These are phyloP conservation scores for Russula sp. DNA, from an alignment of 768 basidiomycete genomes.

Conservation along the genomic window DNA sequence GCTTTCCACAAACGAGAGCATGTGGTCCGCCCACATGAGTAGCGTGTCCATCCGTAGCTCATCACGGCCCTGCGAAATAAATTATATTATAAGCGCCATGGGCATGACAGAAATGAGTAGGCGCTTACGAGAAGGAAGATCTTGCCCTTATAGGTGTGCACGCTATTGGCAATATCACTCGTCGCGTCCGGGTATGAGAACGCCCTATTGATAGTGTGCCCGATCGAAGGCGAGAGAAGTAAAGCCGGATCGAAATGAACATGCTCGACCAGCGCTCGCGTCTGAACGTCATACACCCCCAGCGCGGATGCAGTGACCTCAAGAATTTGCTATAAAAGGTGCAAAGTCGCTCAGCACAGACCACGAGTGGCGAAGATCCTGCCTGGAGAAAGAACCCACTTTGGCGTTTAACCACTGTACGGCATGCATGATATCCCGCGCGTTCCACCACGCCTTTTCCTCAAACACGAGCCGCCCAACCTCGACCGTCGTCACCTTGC, in stretches of 20 bases:
- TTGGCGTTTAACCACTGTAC: conserved; percentile 85
- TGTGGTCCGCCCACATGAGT: conserved; percentile 91
- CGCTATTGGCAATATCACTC: conserved; percentile 57
- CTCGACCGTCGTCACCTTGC: conserved; percentile 54
- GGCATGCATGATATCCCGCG: conserved; percentile 58
- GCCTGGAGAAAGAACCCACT: conserved; percentile 61
- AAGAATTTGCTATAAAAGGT: conserved; percentile 60
- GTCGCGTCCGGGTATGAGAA: conserved; percentile 45
- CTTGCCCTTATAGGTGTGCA: conserved; percentile 83
- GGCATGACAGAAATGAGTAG: background rate
- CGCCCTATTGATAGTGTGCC: conserved; percentile 41
- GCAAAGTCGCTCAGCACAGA: background rate
- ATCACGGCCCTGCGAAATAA: conserved; percentile 47
- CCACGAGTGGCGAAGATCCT: background rate
- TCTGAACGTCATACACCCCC: conserved; percentile 62
- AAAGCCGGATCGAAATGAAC: conserved; percentile 51
- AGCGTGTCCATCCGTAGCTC: conserved; percentile 77
- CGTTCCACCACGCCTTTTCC: conserved; percentile 52
- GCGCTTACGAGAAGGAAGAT: conserved; percentile 78
- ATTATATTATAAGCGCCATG: background rate
- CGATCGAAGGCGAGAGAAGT: conserved; percentile 49
- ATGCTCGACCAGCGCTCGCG: conserved; percentile 54
- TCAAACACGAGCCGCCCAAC: conserved; percentile 61
- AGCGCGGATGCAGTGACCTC: conserved; percentile 52
- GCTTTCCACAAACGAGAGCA: conserved; percentile 72